These are phyloP conservation scores for Micromonas commoda DNA, from an alignment of 139 green algal species.

Conservation along the genomic window DNA sequence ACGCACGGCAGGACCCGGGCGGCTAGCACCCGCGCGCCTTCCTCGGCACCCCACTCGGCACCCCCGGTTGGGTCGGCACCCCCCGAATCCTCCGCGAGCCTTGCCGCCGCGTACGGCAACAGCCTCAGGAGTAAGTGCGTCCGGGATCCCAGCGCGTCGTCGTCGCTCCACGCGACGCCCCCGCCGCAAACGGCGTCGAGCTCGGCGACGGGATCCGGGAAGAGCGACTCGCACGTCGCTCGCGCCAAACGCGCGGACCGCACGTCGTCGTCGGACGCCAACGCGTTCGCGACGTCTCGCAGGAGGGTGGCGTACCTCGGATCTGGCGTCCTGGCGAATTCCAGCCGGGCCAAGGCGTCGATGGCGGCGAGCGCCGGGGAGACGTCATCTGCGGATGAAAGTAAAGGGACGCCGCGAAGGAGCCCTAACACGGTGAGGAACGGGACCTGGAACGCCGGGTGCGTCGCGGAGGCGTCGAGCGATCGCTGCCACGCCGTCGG, in stretches of 20 bases:
- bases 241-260: background rate
- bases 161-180: background rate
- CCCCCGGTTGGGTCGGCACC: no score
- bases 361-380: background rate
- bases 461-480: no score
- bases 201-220: background rate
- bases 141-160: background rate
- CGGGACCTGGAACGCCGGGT: no score
- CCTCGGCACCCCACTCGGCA: no score
- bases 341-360: background rate
- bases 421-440: background rate
- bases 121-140: background rate
- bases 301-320: background rate
- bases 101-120: background rate
- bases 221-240: background rate
- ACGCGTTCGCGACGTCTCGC: background rate
- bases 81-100: no score
- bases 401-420: background rate
- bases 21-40: background rate
- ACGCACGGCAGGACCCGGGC: background rate
- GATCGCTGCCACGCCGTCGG: no score
- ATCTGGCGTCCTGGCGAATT: background rate
- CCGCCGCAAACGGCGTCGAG: background rate
- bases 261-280: background rate
- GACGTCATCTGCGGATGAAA: background rate